These are phyloP conservation scores for Hymenoscyphus albidus DNA, from an alignment of 2,329 filamentous ascomycete species.

Conservation along the genomic window DNA sequence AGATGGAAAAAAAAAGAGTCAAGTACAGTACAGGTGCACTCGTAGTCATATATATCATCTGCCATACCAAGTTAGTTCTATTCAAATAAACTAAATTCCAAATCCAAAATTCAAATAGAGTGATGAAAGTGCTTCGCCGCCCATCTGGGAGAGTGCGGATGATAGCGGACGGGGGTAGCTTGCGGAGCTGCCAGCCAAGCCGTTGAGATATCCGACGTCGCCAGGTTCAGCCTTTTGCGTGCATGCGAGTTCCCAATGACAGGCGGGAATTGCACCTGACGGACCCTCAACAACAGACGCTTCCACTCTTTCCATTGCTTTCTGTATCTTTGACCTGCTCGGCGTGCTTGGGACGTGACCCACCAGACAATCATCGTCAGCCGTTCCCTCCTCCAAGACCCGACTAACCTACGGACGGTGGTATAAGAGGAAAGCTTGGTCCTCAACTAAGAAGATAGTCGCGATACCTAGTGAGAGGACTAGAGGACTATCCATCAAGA, in stretches of 20 bases:
- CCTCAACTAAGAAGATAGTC: not conserved
- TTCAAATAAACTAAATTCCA: no score
- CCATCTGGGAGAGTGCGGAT: no score
- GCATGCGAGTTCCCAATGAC: not conserved
- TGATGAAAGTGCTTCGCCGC: not conserved
- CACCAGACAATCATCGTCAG: not conserved
- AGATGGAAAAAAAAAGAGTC: no score
- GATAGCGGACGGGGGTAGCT: not conserved
- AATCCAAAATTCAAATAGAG: no score
- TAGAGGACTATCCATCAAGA: not conserved
- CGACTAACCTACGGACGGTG: no score
- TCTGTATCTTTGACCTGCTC: not conserved
- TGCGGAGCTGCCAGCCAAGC: not conserved
- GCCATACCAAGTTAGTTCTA: no score
- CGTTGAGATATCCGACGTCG: not conserved
- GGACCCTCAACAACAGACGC: not conserved
- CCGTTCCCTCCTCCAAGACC: not conserved
- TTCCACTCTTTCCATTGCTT: conserved; percentile 8
- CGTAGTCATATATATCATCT: no score
- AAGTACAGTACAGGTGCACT: no score
- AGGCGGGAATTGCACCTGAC: not conserved
- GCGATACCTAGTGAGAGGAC: not conserved
- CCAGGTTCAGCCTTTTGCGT: not conserved
- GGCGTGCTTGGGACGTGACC: conserved; percentile 4
- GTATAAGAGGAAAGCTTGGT: conserved; percentile 5